Base-by-base conservation (phyloP, 805 yeast genomes). In the Nakazawaea wickerhamii region DNA sequence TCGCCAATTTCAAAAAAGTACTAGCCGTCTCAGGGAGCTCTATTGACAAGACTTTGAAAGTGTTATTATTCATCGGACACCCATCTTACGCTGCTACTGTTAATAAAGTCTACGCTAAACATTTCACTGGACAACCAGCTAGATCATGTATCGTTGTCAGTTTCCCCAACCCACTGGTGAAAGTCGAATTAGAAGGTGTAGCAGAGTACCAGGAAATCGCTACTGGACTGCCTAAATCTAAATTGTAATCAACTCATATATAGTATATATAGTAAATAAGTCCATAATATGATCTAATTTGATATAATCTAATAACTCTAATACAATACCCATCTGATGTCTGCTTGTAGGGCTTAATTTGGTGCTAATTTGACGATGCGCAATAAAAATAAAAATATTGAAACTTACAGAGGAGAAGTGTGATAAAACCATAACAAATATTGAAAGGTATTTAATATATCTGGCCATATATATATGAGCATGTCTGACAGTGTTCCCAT, bases 161-260 rank as follows among this genome's bases (percentile, higher is more conserved):
- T 8, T 71, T 71, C 56, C 73, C 73, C 60, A 71, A 73, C 55
- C 63, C 71, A 4, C 53, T 60, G 10, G 52, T 73, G 37, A 70
- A 72, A 51, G 73, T 73, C 39, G 80, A 75, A 51, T 53, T 74
- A 40, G 79, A 75, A 48, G 65, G 66, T 36, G 53, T 70, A 49
- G 77, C 77, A 27, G 50, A 60, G 39, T 43, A 52, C 30, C 54
- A 58, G 45, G 35, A 32, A n/a, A 13, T 14, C 10, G 26, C 34
- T 26, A 6, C 14, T n/a, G 13, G 13, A 9, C 27, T 9, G 10
- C 13, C 9, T 10, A 31, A 5, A 15, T 31, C 22, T 19, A 17
- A 19, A 15, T 31, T 31, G 10, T 31, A 9, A 9, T 14, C 15
- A 11, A 9, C 3, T 9, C 21, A 13, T 17, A n/a, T 30, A 11